Base-by-base conservation (phyloP, 805 yeast genomes). In the Monosporozyma solicola region DNA sequence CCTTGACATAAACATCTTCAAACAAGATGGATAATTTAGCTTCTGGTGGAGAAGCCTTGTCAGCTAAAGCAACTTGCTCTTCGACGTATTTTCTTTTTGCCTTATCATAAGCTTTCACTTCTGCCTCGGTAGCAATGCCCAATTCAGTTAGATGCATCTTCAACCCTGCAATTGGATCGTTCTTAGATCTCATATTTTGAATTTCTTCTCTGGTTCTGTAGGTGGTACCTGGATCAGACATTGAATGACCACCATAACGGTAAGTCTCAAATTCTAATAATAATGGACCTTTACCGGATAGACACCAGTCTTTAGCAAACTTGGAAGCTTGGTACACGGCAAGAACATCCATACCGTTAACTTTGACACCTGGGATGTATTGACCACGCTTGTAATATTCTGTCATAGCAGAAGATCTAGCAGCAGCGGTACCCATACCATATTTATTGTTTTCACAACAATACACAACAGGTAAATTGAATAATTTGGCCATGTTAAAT, bases 141-240 rank as follows among this genome's bases (percentile, higher is more conserved):
- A 83, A 79, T 63, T 90, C 97, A 66, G 91, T 71, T 61, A 94
- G 77, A 58, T 82, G 87, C 66, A 83, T 84, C 81, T 91, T 92
- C 70, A 94, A 82, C 63, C 98, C 98, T 53, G 96, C 91, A 72
- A 94, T 89, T 64, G 98, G 97, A 74, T 94, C 99, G 72, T 87
- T 90, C 80, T 89, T 87, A 46, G 98, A 89, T 80, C 99, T 87
- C 97, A 94, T 91, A 79, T 92, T 92, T 78, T 91, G 97, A 63
- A 94, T 94, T 79, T 94, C 99, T 78, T 94, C 99, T 80, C 99
- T 91, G 70, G 99, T 94, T 83, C 99, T 87, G 85, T 94, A 94
- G 61, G 99, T 94, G 73, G 99, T 94, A 81, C 99, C 99, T 68
- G 99, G 99, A 77, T 94, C 99, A 63, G 98, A 92, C 98, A 94